Conservation (phyloP, 2,329 filamentous ascomycete genomes). For the Knoxdaviesia capensis region DNA sequence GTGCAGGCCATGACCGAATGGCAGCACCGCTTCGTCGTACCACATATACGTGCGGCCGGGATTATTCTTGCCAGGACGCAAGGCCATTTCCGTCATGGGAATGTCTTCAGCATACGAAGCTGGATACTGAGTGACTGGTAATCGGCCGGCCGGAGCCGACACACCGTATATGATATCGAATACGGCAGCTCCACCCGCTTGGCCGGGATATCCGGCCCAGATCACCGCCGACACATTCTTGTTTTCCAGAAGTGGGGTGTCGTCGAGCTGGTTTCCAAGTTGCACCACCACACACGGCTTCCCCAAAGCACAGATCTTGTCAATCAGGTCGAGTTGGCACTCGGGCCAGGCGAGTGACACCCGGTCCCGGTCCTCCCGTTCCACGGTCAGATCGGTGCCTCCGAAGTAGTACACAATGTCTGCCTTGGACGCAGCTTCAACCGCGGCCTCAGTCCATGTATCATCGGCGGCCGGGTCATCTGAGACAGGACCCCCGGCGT, state of each 20-base stretch:
- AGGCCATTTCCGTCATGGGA: conserved; percentile 32
- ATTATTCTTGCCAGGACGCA: conserved; percentile 23
- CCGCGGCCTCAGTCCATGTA: conserved; percentile 13
- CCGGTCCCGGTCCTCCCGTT: conserved; percentile 31
- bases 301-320: conserved; percentile 12
- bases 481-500: conserved; percentile 15
- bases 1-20: conserved; percentile 35
- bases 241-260: conserved; percentile 23
- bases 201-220: conserved; percentile 39
- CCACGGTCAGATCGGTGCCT: conserved; percentile 31
- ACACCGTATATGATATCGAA: conserved; percentile 31
- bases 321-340: conserved; percentile 28
- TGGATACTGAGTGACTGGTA: conserved; percentile 36
- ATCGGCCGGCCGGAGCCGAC: conserved; percentile 27
- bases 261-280: conserved; percentile 32
- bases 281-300: conserved; percentile 32
- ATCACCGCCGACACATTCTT: conserved; percentile 27
- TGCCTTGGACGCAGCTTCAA: conserved; percentile 18
- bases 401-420: conserved; percentile 33
- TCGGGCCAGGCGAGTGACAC: conserved; percentile 27
- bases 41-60: conserved; percentile 39
- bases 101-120: conserved; percentile 26
- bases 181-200: conserved; percentile 34
- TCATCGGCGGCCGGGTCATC: conserved; percentile 10
- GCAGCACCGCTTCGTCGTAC: conserved; percentile 29